Conservation (phyloP, 306 rosid genomes). For the Crataegus laevigata region DNA sequence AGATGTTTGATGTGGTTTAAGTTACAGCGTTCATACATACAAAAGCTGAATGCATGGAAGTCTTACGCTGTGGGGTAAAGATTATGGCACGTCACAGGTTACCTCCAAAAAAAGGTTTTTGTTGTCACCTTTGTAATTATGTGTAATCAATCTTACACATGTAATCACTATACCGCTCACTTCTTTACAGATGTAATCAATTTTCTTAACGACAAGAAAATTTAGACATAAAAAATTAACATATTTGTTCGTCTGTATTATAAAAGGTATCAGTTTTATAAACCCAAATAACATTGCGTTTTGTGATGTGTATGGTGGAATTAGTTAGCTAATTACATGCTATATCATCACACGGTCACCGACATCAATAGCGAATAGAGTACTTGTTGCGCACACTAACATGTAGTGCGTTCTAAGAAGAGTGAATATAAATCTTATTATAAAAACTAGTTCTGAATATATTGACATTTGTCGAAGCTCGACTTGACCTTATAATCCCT, state of each 20-base stretch:
- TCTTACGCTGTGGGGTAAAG: neutral
- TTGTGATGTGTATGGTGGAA: too few species aligned
- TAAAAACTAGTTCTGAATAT: too few species aligned
- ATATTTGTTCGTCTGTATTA: too few species aligned
- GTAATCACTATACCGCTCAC: neutral
- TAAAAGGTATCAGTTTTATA: too few species aligned
- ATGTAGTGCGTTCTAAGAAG: too few species aligned
- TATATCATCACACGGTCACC: too few species aligned
- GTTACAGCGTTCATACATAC: neutral
- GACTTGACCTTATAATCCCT: neutral
- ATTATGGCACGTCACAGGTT: neutral
- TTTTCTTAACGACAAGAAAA: neutral
- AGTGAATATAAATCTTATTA: too few species aligned
- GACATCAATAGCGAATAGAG: too few species aligned
- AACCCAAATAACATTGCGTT: neutral
- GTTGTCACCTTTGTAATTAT: neutral
- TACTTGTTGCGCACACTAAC: too few species aligned
- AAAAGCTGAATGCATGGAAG: neutral
- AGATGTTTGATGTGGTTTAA: neutral
- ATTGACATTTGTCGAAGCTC: neutral
- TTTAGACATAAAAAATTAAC: neutral
- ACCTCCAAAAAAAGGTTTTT: neutral
- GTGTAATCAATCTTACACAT: too few species aligned
- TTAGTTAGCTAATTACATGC: too few species aligned
- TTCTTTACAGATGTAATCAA: neutral